Conservation (phyloP, 169 alveolate species). For the Cryptosporidium sp. region DNA sequence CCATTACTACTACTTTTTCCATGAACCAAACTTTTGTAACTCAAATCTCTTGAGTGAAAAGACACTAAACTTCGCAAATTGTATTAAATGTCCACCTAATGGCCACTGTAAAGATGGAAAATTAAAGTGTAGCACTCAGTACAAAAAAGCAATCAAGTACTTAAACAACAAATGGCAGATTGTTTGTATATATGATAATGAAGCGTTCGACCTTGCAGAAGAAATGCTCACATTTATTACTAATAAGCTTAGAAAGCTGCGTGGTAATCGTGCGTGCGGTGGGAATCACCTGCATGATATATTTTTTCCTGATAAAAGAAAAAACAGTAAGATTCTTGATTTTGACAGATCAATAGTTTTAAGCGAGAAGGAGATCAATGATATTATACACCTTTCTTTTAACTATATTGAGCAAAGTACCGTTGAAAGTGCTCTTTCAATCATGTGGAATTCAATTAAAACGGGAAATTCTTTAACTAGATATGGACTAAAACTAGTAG, state of each 20-base stretch:
- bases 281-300: slow-evolving; percentile 2
- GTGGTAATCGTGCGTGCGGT: slow-evolving; percentile 10
- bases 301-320: background rate
- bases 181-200: slow-evolving; percentile 48
- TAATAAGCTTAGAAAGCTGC: slow-evolving; percentile 35
- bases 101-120: slow-evolving; percentile 51
- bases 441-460: slow-evolving; percentile 64
- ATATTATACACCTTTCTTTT: slow-evolving; percentile 42
- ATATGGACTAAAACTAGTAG: background rate
- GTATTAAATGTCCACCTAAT: slow-evolving; percentile 32
- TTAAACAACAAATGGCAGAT: slow-evolving; percentile 16
- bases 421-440: slow-evolving; percentile 36
- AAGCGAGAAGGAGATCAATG: slow-evolving; percentile 44
- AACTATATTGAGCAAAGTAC: slow-evolving; percentile 9
- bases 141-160: slow-evolving; percentile 24
- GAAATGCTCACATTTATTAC: slow-evolving; percentile 48
- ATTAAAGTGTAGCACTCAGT: slow-evolving; percentile 23
- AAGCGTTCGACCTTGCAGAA: slow-evolving; percentile 49
- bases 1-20: slow-evolving; percentile 11
- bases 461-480: slow-evolving; percentile 16
- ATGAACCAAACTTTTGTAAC: slow-evolving; percentile 51
- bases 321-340: background rate
- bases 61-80: background rate
- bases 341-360: slow-evolving; percentile 11
- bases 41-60: background rate